Base-by-base conservation (phyloP, 768 basidiomycete genomes). In the Solioccasus polychromus region DNA sequence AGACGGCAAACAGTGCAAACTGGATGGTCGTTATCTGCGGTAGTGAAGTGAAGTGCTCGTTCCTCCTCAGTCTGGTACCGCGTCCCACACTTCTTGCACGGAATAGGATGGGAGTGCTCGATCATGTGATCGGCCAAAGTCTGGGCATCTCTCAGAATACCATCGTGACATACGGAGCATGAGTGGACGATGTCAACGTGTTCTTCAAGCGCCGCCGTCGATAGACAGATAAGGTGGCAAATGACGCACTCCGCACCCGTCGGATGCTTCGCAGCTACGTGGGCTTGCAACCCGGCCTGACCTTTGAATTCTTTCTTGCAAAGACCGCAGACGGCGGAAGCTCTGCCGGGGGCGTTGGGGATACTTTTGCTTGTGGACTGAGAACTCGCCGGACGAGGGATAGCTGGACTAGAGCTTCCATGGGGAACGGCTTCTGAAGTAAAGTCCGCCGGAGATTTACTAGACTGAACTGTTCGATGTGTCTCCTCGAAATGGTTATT, bases 21-120 rank as follows among this genome's bases (percentile, higher is more conserved):
- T 0, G 71, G 71, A 37, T 77, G 75, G 36, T 51, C 2, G 35
- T 66, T 64, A 15, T 63, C 54, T 4, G 70, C 66, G 10, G 68
- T 61, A 26, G 51, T 53, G 41, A 73, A 75, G 49, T 78, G 76
- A 30, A 54, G 46, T 7, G 44, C 52, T 5, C 68, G 60, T 1
- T 64, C 67, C 15, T 74, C 74, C 31, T 71, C 68, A 9, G 64
- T 59, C 41, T 34, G 53, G 41, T 64, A 66, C 39, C 55, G 67
- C 17, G 66, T 61, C 25, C 62, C 55, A 37, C 64, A 68, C 34
- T 19, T 48, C 51, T 55, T 61, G 53, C 64, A 66, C 31, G 28
- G 34, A 35, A 62, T 29, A 22, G 60, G 58, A 50, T 50, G 60
- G 17, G 62, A 50, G 42, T 66, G 64, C 20, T 55, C 61, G 29